Evolutionary conservation across 768 basidiomycete genomes (phyloP).

Genomic region (Suillus placidus): DNA sequence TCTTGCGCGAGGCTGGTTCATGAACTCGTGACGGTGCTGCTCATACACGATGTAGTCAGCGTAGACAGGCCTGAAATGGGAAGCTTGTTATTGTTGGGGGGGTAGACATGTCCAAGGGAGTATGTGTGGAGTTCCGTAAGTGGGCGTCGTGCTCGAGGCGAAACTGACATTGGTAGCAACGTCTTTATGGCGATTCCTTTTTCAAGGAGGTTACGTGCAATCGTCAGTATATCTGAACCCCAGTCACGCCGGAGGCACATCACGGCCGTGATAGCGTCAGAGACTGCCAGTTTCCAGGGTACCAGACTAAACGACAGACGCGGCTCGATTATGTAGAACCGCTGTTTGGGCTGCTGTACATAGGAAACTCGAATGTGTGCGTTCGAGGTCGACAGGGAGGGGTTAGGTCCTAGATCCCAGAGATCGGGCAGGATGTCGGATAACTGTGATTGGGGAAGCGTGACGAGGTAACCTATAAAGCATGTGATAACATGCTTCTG

Average conservation of each 20-base stretch:
- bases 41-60: too few relatives aligned
- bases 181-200: neutral
- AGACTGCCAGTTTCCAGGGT: neutral
- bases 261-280: neutral
- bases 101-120: neutral
- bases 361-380: neutral
- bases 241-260: conserved; percentile 4
- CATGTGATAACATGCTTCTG: neutral
- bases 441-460: neutral
- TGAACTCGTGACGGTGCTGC: too few relatives aligned
- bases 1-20: neutral
- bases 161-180: neutral
- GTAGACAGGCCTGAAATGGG: neutral
- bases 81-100: neutral
- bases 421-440: neutral
- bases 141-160: neutral
- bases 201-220: neutral
- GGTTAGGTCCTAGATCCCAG: neutral
- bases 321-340: neutral
- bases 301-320: neutral
- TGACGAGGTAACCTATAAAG: neutral
- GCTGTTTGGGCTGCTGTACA: neutral
- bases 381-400: neutral
- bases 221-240: neutral
- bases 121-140: neutral